phyloP scores from a whole-genome alignment of 139 green algal genomes.

The Picochlorum sp. region DNA sequence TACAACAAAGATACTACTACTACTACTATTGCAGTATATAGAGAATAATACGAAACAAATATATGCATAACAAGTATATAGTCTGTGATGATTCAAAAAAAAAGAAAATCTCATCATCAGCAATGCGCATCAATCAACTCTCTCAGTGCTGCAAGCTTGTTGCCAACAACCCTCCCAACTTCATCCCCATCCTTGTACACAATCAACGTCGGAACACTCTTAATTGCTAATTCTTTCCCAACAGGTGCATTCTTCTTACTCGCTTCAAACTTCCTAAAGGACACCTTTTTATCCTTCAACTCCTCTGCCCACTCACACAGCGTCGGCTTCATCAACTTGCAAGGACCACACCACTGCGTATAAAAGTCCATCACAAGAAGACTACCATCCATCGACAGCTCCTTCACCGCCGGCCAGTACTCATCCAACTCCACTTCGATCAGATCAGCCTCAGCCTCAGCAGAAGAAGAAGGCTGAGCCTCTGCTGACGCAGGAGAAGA shows the following conservation, averaged over 20 bases:
- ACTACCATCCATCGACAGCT: conserved; percentile 22
- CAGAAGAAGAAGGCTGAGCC: conserved; percentile 4
- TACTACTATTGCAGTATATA: too few relatives aligned
- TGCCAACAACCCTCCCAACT: conserved; percentile 57
- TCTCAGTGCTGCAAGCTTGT: conserved; percentile 61
- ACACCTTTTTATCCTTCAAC: conserved; percentile 27
- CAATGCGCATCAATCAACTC: conserved; percentile 53
- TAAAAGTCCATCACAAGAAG: conserved; percentile 64
- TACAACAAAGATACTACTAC: too few relatives aligned
- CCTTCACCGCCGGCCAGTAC: conserved; percentile 19
- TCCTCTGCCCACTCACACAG: conserved; percentile 50
- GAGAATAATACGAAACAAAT: too few relatives aligned
- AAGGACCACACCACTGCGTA: conserved; percentile 65
- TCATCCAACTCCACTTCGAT: conserved; percentile 21
- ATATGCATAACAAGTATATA: not conserved
- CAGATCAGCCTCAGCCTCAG: conserved; percentile 7
- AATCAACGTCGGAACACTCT: conserved; percentile 55
- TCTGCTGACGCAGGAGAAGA: conserved; percentile 6
- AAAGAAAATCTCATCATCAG: too few relatives aligned
- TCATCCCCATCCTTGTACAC: conserved; percentile 39
- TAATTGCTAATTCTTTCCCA: conserved; percentile 42
- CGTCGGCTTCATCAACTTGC: conserved; percentile 71
- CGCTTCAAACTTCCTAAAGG: conserved; percentile 71
- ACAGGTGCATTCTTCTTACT: conserved; percentile 69
- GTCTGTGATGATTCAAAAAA: not conserved